Evolutionary conservation across 768 basidiomycete species (phyloP), one percentile per base, ranked within the genome.

Genomic region (Pholiota conissans): DNA sequence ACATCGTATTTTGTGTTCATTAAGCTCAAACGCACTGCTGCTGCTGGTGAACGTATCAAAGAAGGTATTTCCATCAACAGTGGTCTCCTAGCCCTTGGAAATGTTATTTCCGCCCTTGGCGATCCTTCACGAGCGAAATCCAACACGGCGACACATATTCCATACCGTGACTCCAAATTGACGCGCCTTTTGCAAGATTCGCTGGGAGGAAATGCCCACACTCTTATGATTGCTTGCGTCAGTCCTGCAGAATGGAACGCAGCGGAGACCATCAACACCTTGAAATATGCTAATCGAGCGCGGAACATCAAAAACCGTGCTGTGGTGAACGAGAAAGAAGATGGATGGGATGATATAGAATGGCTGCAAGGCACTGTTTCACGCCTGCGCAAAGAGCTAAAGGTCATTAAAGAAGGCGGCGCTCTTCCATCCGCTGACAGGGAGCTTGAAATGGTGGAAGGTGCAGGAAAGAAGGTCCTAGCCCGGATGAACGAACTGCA

Each of bases 1-100:
- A 52, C 55, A 60, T 24, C 54, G 59, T 67, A 68, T 58, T 67
- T 52, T 55, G 53, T 58, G 30, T 26, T 20, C 26, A 61, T 63
- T 39, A 65, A 94, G 91, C 80, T 99, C 47, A 99, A 99, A 73
- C 87, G 97, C 40, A 99, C 97, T 8, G 92, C 95, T 0, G 97
- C 96, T 4, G 89, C 87, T 8, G 97, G 97, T 4, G 96, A 98
- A 61, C 90, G 96, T 55, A 93, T 96, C 73, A 98, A 94, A 71
- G 97, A 98, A 75, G 96, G 96, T n/a, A 97, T 97, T 53, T 94
- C 93, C 27, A 98, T 98, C 77, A 99, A 99, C 77, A 91, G 92
- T 60, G 97, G 97, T 59, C 85, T 99, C 30, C 82, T 95, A 32
- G 96, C 97, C 16, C 83, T 99, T 20, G 97, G 97, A 46, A 99